A percentile compares a stretch with the other conserved stretches of the same genome.
Conservation (phyloP, 345 rosid genomes). For the Kernera saxatilis region DNA sequence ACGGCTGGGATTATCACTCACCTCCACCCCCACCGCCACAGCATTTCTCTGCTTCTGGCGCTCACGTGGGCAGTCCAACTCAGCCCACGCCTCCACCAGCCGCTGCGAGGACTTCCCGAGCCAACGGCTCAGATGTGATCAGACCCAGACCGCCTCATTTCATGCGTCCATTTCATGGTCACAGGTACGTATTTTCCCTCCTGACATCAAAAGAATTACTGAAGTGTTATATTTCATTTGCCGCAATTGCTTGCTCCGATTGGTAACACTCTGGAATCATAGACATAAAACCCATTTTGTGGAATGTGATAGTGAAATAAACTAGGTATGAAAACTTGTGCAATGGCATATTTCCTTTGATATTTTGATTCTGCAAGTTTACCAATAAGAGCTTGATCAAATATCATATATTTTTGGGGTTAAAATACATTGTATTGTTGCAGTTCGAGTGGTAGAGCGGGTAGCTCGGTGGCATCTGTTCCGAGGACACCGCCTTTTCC, state of each 20-base stretch:
- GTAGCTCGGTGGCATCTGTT: constrained; percentile 60
- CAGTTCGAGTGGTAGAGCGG: constrained; percentile 65
- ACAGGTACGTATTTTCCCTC: constrained; percentile 49
- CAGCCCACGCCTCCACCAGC: constrained; percentile 56
- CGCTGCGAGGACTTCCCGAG: constrained; percentile 54
- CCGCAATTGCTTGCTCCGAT: background rate
- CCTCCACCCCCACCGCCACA: constrained; percentile 39
- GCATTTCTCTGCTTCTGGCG: constrained; percentile 54
- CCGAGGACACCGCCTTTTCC: constrained; percentile 71
- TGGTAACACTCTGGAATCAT: background rate
- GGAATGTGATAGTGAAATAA: background rate
- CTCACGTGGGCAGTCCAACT: constrained; percentile 49
- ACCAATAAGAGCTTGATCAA: background rate
- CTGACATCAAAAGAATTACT: background rate
- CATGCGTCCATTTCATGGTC: constrained; percentile 76
- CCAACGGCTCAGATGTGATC: constrained; percentile 43
- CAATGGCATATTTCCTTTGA: background rate
- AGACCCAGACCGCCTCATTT: constrained; percentile 67
- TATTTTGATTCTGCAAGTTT: background rate
- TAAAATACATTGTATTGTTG: background rate
- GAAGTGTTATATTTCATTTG: background rate
- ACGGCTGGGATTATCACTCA: constrained; percentile 30
- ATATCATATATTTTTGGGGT: background rate
- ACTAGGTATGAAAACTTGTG: background rate
- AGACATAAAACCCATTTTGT: background rate